Conservation (phyloP, 2,329 filamentous ascomycete species). For the Microcyclospora pomicola region DNA sequence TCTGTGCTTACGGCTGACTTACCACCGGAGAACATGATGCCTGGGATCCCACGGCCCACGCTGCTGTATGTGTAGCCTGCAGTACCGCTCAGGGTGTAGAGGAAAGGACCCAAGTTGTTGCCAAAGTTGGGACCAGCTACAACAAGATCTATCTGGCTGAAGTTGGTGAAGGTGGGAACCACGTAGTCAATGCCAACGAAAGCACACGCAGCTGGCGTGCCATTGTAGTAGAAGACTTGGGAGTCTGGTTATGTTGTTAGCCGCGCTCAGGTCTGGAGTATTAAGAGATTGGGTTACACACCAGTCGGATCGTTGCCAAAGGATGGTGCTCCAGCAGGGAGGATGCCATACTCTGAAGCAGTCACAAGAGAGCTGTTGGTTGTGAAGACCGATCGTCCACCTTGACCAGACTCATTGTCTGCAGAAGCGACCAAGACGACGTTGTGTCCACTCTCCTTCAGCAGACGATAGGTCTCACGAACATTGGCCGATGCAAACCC, state of each 20-base stretch:
- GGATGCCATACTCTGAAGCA: slow-evolving; percentile 32
- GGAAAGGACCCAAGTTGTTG: slow-evolving; percentile 40
- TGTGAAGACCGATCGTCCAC: slow-evolving; percentile 32
- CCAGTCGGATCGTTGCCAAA: slow-evolving; percentile 35
- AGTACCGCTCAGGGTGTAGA: slow-evolving; percentile 40
- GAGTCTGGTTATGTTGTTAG: slow-evolving; percentile 21
- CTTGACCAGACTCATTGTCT: slow-evolving; percentile 33
- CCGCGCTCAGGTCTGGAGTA: slow-evolving; percentile 1
- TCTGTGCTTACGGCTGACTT: no score
- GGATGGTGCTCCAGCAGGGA: slow-evolving; percentile 35
- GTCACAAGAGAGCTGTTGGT: slow-evolving; percentile 28
- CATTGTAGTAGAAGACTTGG: slow-evolving; percentile 49
- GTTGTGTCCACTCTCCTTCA: slow-evolving; percentile 26
- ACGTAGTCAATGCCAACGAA: slow-evolving; percentile 45
- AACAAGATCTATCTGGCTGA: slow-evolving; percentile 39
- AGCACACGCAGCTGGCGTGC: slow-evolving; percentile 42
- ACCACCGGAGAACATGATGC: slow-evolving; percentile 34
- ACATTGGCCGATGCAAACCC: slow-evolving; percentile 26
- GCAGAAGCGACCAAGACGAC: slow-evolving; percentile 30
- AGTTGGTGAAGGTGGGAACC: slow-evolving; percentile 35
- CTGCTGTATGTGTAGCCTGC: slow-evolving; percentile 37
- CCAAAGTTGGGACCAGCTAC: slow-evolving; percentile 44
- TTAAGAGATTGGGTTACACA: neutral
- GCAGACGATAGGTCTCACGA: slow-evolving; percentile 25
- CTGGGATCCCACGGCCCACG: slow-evolving; percentile 35